Percentiles rank a stretch among this genome's conserved stretches.
These are phyloP conservation scores for Colletotrichum sp. DNA, from an alignment of 2,329 filamentous ascomycete species.

Conservation along the genomic window DNA sequence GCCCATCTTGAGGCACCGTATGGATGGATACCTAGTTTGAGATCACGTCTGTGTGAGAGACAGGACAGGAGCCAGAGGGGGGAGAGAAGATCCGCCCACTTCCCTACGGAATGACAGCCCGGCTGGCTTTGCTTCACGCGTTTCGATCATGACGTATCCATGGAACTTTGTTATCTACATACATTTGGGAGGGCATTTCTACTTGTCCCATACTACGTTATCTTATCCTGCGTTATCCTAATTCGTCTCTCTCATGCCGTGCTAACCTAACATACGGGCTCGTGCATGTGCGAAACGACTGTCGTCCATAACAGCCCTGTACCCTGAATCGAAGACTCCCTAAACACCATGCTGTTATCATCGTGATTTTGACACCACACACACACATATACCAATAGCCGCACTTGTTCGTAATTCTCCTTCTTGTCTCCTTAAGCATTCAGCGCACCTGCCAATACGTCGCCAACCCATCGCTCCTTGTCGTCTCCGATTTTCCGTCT, in stretches of 20 bases:
- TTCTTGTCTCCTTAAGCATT: slow-evolving; percentile 37
- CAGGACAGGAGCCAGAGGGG: background rate
- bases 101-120: background rate
- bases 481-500: slow-evolving; percentile 88
- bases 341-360: slow-evolving; percentile 22
- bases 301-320: background rate
- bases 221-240: background rate
- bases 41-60: background rate
- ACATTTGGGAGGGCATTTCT: background rate
- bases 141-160: background rate
- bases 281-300: background rate
- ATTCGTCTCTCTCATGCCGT: background rate
- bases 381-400: background rate
- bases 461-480: slow-evolving; percentile 71
- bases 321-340: slow-evolving; percentile 16
- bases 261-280: background rate
- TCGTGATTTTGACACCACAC: slow-evolving; percentile 2
- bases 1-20: background rate
- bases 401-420: background rate
- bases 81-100: background rate
- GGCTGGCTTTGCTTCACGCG: background rate
- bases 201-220: background rate
- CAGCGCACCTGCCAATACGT: slow-evolving; percentile 52
- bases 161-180: background rate
- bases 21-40: background rate